phyloP scores from a whole-genome alignment of 257 asterid genomes.

The Euphrasia confusa region DNA sequence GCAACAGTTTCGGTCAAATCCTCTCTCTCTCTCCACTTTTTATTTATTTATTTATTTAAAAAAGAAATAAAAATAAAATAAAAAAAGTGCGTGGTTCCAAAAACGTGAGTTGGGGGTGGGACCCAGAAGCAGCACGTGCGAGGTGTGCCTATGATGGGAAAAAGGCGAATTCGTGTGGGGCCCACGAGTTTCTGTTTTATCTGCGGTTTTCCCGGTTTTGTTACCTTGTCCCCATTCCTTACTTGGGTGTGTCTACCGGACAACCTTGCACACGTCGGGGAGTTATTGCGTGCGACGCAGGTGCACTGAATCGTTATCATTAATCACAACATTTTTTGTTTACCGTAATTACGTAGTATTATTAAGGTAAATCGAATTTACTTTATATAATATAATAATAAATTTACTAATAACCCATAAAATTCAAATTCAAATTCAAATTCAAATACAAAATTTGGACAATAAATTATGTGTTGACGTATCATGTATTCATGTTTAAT shows the following conservation, averaged over 20 bases:
- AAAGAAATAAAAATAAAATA: no score
- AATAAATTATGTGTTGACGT: no score
- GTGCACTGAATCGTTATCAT: constrained; percentile 14
- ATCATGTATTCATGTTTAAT: no score
- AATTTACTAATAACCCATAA: no score
- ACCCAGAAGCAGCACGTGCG: constrained; percentile 46
- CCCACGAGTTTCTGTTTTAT: constrained; percentile 37
- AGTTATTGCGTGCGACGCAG: constrained; percentile 17
- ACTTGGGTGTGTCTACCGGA: constrained; percentile 32
- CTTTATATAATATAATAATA: no score
- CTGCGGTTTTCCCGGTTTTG: constrained; percentile 43
- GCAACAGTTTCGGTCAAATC: constrained; percentile 25
- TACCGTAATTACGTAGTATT: no score
- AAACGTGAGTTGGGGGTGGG: constrained; percentile 32
- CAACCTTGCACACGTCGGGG: constrained; percentile 29
- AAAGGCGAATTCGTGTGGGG: constrained; percentile 29
- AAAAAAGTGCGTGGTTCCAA: constrained; percentile 17
- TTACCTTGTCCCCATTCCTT: constrained; percentile 55
- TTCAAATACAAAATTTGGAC: no score
- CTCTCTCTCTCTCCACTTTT: not conserved
- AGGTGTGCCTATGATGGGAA: constrained; percentile 25
- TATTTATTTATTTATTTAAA: not conserved
- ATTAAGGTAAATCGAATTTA: no score
- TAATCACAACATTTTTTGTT: no score
- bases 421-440: no score